Base-by-base conservation (phyloP, 208 protist genomes). In the Leishmania arabica region DNA sequence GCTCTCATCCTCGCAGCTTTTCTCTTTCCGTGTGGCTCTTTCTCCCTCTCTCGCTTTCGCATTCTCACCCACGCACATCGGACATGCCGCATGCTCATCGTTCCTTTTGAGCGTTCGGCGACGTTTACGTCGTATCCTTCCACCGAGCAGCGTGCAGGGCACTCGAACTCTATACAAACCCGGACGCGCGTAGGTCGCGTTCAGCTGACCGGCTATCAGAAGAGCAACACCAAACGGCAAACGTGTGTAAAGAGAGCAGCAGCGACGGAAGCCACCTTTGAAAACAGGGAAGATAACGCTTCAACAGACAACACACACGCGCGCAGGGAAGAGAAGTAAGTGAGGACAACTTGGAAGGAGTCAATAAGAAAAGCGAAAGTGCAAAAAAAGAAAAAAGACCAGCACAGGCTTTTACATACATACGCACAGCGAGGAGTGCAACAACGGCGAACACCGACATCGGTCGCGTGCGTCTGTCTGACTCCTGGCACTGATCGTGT, bases 31-130 rank as follows among this genome's bases (percentile, higher is more conserved):
- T 49, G 19, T 70, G 34, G 40, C 19, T 70, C 8, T n/a, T 11
- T 74, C 54, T 60, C n/a, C 31, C 37, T 24, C 68, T 42, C 37
- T 80, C 70, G 69, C n/a, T 37, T 47, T 78, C 56, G 54, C 62
- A 54, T 69, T 85, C 40, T 60, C 45, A 21, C 40, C 37, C 40
- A 27, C 40, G 65, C 65, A n/a, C 56, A n/a, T 62, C 3, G 24
- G 56, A 62, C 56, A 62, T 62, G 56, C 56, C 56, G 13, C 24
- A 11, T n/a, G 56, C 56, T 5, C 24, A 62, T 62, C 7, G 56
- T 31, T 31, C 24, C 56, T 31, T 62, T 5, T 70, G 65, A 19
- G 37, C 8, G 40, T 49, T 42, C 65, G 24, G 24, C 24, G 45
- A n/a, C 24, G 56, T 62, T 2, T 24, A 11, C 24, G 56, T n/a